Conservation (phyloP, 2,329 filamentous ascomycete genomes). For the Dichotomopilus funicola region DNA sequence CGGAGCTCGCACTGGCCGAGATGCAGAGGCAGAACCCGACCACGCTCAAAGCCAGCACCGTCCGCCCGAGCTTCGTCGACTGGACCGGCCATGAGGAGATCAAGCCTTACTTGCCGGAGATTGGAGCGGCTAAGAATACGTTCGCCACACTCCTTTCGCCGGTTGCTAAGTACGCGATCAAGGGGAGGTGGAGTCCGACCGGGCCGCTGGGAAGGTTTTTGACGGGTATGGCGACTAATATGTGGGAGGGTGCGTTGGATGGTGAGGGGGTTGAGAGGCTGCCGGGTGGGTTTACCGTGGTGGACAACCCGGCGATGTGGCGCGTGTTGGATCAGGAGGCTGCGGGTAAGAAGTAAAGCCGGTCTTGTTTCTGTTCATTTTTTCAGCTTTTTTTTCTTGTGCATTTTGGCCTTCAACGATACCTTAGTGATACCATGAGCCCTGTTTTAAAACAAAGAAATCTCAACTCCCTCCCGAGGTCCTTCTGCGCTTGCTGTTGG, state of each 20-base stretch:
- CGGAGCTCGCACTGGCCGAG: slow-evolving; percentile 52
- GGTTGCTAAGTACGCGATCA: slow-evolving; percentile 20
- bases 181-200: slow-evolving; percentile 36
- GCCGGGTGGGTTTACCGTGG: slow-evolving; percentile 30
- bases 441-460: no score
- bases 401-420: neutral
- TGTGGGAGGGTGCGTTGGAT: slow-evolving; percentile 23
- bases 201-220: slow-evolving; percentile 38
- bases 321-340: slow-evolving; percentile 18
- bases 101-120: slow-evolving; percentile 35
- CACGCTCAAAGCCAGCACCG: slow-evolving; percentile 45
- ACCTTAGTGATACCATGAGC: neutral
- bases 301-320: slow-evolving; percentile 33
- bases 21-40: slow-evolving; percentile 39
- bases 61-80: slow-evolving; percentile 58
- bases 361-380: neutral
- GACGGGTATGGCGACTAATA: slow-evolving; percentile 40
- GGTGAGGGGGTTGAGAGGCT: slow-evolving; percentile 30
- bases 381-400: neutral
- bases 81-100: slow-evolving; percentile 34
- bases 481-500: no score
- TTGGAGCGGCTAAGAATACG: slow-evolving; percentile 17
- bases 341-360: neutral
- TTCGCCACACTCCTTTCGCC: slow-evolving; percentile 22
- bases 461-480: no score